These are phyloP conservation scores for Osmozyma mogii DNA, from an alignment of 805 yeast genomes.

Conservation along the genomic window DNA sequence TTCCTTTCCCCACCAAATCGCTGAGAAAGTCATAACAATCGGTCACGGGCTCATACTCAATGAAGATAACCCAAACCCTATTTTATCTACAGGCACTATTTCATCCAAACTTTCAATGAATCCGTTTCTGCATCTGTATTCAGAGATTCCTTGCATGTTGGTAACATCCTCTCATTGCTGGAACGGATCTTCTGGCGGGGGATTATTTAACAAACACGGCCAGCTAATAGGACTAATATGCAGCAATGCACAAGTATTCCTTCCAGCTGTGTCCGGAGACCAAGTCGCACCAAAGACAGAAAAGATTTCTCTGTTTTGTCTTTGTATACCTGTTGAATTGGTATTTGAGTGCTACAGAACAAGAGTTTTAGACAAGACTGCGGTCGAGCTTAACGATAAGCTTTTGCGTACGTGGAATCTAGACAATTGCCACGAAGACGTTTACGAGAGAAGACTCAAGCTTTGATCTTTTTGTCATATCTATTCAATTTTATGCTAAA, in stretches of 20 bases:
- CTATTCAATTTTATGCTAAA: too few relatives aligned
- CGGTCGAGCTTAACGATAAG: constrained; percentile 7
- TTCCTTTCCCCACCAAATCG: constrained; percentile 4
- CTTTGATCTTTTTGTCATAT: too few relatives aligned
- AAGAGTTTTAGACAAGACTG: neutral
- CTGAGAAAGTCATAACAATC: constrained; percentile 20
- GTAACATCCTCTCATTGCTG: constrained; percentile 38
- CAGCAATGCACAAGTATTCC: constrained; percentile 34
- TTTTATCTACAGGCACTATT: constrained; percentile 26
- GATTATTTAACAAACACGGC: constrained; percentile 19
- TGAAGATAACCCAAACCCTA: constrained; percentile 15
- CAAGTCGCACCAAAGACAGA: constrained; percentile 12
- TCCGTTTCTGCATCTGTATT: constrained; percentile 3
- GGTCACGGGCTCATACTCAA: constrained; percentile 37
- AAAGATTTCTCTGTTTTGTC: constrained; percentile 23
- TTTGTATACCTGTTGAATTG: constrained; percentile 26
- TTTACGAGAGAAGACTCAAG: constrained; percentile 12
- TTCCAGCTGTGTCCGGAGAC: constrained; percentile 8
- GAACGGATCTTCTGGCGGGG: constrained; percentile 48
- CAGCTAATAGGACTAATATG: constrained; percentile 35
- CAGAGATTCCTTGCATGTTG: constrained; percentile 13
- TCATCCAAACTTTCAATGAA: constrained; percentile 12
- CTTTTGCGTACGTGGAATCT: constrained; percentile 18
- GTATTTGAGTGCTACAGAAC: constrained; percentile 16
- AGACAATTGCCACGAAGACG: constrained; percentile 16